Percentiles rank a stretch among this genome's conserved stretches.
These are phyloP conservation scores for Aspergillus homomorphus DNA, from an alignment of 495 filamentous ascomycete genomes.

Conservation along the genomic window DNA sequence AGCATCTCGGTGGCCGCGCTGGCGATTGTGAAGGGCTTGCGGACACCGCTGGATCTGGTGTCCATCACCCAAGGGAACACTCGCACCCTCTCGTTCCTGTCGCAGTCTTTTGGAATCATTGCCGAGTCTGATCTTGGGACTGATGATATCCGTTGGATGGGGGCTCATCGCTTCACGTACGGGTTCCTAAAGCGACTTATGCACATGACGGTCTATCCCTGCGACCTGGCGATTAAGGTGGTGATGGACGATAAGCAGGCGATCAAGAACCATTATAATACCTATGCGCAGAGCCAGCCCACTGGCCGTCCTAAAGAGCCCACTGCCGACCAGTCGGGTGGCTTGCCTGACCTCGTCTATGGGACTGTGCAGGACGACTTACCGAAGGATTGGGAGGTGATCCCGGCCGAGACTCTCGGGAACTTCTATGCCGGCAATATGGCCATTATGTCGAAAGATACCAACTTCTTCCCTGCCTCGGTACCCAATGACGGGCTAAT, in stretches of 20 bases:
- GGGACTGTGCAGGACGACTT: constrained; percentile 76
- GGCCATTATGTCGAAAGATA: constrained; percentile 83
- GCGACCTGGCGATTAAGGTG: constrained; percentile 79
- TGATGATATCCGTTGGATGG: constrained; percentile 91
- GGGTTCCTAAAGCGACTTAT: constrained; percentile 74
- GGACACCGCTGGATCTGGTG: constrained; percentile 77
- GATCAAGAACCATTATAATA: constrained; percentile 70
- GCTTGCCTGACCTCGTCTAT: constrained; percentile 70
- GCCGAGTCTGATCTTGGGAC: constrained; percentile 87
- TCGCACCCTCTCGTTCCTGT: constrained; percentile 81
- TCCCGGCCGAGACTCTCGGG: constrained; percentile 71
- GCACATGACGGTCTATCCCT: constrained; percentile 74
- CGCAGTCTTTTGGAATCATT: constrained; percentile 85
- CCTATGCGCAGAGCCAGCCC: constrained; percentile 40
- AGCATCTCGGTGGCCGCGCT: constrained; percentile 74
- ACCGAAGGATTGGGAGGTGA: constrained; percentile 68
- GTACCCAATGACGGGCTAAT: constrained; percentile 81
- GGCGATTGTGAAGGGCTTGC: constrained; percentile 77
- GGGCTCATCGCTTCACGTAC: constrained; percentile 75
- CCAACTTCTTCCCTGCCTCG: constrained; percentile 84
- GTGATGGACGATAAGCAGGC: constrained; percentile 71
- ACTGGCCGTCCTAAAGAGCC: constrained; percentile 23
- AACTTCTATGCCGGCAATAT: constrained; percentile 97
- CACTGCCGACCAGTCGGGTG: constrained; percentile 35
- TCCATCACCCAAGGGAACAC: constrained; percentile 77